Percentiles rank a stretch among this genome's conserved stretches.
These are phyloP conservation scores for Coccomyxa sp. DNA, from an alignment of 139 green algal genomes.

Conservation along the genomic window DNA sequence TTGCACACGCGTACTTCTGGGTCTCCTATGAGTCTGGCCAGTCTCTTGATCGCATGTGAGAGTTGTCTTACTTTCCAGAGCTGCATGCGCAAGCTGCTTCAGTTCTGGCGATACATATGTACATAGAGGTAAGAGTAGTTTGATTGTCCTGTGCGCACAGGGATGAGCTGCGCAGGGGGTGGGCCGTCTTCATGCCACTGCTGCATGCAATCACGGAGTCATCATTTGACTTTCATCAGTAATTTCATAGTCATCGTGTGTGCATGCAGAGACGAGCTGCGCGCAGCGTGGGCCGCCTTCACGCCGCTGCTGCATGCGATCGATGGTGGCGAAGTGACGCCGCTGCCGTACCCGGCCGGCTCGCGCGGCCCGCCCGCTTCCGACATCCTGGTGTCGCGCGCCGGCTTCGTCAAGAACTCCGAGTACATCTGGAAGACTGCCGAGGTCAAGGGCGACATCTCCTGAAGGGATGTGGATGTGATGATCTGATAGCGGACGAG, in stretches of 20 bases:
- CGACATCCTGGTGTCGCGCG: conserved; percentile 46
- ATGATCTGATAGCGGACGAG: neutral
- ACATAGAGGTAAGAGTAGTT: too few relatives aligned
- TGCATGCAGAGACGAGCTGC: conserved; percentile 74
- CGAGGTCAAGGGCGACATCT: neutral
- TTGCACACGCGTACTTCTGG: too few relatives aligned
- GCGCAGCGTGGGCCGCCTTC: conserved; percentile 91
- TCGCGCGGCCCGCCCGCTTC: conserved; percentile 47
- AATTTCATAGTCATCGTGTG: neutral
- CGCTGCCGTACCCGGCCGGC: conserved; percentile 56
- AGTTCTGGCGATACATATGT: too few relatives aligned
- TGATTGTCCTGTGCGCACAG: conserved; percentile 11
- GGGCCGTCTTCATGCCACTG: conserved; percentile 90
- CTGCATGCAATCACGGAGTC: conserved; percentile 75
- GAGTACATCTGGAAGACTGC: conserved; percentile 47
- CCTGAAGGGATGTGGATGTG: neutral
- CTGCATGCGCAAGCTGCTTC: too few relatives aligned
- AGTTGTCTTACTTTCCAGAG: too few relatives aligned
- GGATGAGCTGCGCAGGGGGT: conserved; percentile 87
- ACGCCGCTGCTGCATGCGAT: conserved; percentile 85
- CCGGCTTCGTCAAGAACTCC: conserved; percentile 49
- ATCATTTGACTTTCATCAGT: too few relatives aligned
- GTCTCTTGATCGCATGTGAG: too few relatives aligned
- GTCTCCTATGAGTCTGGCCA: too few relatives aligned
- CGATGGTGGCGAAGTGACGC: conserved; percentile 53